These are phyloP conservation scores for Eustoma russellianum DNA, from an alignment of 257 asterid genomes.

Conservation along the genomic window DNA sequence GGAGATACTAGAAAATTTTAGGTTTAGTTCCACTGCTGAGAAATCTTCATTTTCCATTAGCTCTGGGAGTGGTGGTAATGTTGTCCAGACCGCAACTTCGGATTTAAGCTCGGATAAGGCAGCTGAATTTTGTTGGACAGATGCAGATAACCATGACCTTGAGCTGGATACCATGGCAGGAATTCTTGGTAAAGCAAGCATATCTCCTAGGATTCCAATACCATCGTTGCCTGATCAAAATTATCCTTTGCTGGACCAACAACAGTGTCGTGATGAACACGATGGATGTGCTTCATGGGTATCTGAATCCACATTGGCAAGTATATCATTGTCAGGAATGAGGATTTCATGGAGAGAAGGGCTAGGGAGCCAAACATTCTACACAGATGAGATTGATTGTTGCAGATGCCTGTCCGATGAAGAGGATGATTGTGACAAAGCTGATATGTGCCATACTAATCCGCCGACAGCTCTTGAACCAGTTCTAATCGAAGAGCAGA, in stretches of 20 bases:
- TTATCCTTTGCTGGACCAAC: conserved; percentile 6
- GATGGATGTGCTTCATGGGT: conserved; percentile 42
- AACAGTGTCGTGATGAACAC: conserved; percentile 1
- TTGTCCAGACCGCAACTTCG: conserved; percentile 64
- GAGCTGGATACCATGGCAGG: conserved; percentile 24
- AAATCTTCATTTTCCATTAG: conserved; percentile 22
- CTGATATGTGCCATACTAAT: conserved; percentile 2
- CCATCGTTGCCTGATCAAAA: conserved; percentile 22
- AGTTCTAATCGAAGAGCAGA: conserved; percentile 11
- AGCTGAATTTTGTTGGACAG: conserved; percentile 13
- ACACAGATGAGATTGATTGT: conserved; percentile 49
- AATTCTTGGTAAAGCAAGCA: conserved; percentile 17
- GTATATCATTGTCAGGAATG: conserved; percentile 38
- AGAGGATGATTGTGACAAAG: conserved; percentile 23
- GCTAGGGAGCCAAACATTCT: conserved; percentile 19
- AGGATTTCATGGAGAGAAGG: conserved; percentile 78
- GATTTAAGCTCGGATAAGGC: conserved; percentile 24
- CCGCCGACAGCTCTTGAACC: conserved; percentile 4
- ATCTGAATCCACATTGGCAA: conserved; percentile 40
- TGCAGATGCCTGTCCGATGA: conserved; percentile 72
- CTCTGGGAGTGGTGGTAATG: conserved; percentile 43
- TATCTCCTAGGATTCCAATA: conserved; percentile 22
- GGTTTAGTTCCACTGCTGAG: conserved; percentile 4
- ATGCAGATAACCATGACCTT: conserved; percentile 10
- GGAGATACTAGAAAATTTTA: conserved; percentile 8